A percentile compares a stretch with the other conserved stretches of the same genome.
Conservation (phyloP, 768 basidiomycete species). For the Lepiota venenata region DNA sequence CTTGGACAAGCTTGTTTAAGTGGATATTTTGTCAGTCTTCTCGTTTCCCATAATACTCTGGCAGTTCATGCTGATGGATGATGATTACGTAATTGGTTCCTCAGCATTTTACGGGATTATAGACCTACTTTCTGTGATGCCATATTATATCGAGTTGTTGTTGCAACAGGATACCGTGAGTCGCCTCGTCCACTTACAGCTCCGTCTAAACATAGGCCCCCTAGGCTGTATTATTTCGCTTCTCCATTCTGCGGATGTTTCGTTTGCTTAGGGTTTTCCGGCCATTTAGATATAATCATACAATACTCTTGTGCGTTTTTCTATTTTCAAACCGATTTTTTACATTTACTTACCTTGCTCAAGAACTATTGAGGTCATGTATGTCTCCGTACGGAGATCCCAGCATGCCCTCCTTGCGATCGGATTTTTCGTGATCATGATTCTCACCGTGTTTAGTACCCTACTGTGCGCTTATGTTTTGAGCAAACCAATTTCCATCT, state of each 20-base stretch:
- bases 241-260: conserved; percentile 89
- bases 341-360: background rate
- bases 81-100: conserved; percentile 11
- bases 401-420: conserved; percentile 86
- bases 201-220: background rate
- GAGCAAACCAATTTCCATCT: background rate
- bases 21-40: conserved; percentile 63
- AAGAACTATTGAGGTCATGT: conserved; percentile 92
- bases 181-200: background rate
- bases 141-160: conserved; percentile 86
- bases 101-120: conserved; percentile 80
- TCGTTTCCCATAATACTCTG: conserved; percentile 16
- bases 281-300: conserved; percentile 83
- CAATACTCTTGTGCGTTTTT: conserved; percentile 67
- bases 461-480: conserved; percentile 50
- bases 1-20: conserved; percentile 54
- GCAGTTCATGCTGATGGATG: background rate
- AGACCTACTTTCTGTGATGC: conserved; percentile 81
- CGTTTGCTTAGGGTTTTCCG: conserved; percentile 85
- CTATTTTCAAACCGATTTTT: background rate
- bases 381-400: conserved; percentile 78
- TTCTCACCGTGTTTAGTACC: conserved; percentile 85
- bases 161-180: conserved; percentile 80
- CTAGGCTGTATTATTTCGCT: conserved; percentile 78
- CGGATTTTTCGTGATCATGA: conserved; percentile 85